Percentiles rank a stretch among this genome's conserved stretches.
Conservation (phyloP, 148 eudicot genomes). For the Simmondsia chinensis region DNA sequence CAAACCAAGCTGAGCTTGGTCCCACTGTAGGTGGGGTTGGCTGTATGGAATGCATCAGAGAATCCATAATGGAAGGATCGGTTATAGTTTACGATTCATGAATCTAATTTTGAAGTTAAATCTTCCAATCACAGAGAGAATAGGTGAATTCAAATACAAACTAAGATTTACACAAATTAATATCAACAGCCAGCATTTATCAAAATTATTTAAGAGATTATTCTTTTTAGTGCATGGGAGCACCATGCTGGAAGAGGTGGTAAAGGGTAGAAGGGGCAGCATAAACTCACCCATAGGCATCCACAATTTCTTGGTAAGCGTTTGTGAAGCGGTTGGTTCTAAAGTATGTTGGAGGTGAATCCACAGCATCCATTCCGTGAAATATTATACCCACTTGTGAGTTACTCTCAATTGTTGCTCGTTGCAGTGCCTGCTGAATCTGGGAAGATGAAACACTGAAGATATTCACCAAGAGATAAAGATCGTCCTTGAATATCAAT, state of each 20-base stretch:
- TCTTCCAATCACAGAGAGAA: no score
- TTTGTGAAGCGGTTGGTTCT: slow-evolving; percentile 81
- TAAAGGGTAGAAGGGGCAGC: neutral
- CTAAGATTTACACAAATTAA: no score
- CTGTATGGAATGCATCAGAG: no score
- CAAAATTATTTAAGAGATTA: no score
- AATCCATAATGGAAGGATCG: no score
- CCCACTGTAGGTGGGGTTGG: no score
- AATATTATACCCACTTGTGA: slow-evolving; percentile 97
- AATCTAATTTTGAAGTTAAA: no score
- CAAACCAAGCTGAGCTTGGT: no score
- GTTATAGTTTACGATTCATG: no score
- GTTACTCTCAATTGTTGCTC: slow-evolving; percentile 90
- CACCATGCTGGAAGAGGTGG: neutral
- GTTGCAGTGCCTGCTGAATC: slow-evolving; percentile 93
- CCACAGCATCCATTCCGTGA: slow-evolving; percentile 77
- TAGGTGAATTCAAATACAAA: no score
- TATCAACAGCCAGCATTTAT: no score
- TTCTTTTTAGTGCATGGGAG: no score
- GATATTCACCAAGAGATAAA: slow-evolving; percentile 8
- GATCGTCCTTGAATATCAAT: neutral
- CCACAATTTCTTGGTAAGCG: slow-evolving; percentile 96
- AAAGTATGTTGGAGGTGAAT: slow-evolving; percentile 95
- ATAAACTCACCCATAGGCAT: slow-evolving; percentile 90
- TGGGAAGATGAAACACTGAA: slow-evolving; percentile 14